Percentiles rank a stretch among this genome's conserved stretches.
Evolutionary conservation across 345 rosid species (phyloP).

Genomic region (Populus nigra): DNA sequence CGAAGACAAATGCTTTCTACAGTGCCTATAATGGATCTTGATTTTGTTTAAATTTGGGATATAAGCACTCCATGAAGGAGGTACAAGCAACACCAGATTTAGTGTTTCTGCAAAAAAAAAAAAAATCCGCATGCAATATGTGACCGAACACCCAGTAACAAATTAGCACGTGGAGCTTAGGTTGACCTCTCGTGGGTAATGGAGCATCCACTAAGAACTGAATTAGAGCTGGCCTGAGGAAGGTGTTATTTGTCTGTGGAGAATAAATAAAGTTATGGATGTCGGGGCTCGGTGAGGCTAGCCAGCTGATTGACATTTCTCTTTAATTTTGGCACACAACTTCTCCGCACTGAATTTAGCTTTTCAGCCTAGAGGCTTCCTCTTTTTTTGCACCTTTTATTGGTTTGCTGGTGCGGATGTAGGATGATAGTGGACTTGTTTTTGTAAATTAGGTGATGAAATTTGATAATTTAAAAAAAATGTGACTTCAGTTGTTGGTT

Average conservation of each 20-base stretch:
- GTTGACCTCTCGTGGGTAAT: not conserved
- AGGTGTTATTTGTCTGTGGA: conserved; percentile 9
- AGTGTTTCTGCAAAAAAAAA: not conserved
- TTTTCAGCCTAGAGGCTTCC: not conserved
- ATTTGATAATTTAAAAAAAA: not conserved
- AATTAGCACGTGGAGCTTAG: not conserved
- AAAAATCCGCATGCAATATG: not conserved
- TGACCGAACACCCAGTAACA: not conserved
- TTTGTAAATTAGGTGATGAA: not conserved
- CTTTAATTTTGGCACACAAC: conserved; percentile 17
- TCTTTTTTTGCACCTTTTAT: not conserved
- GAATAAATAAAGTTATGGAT: not conserved
- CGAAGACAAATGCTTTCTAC: not conserved
- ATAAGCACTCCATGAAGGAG: not conserved
- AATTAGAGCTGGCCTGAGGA: not conserved
- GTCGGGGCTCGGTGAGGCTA: not conserved
- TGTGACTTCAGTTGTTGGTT: too few species aligned
- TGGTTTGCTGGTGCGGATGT: not conserved
- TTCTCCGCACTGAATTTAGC: not conserved
- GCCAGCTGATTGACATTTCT: not conserved
- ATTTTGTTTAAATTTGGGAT: too few species aligned
- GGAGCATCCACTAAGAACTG: not conserved
- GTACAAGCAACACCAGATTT: not conserved
- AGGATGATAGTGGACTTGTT: not conserved
- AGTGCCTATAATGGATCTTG: not conserved